Evolutionary conservation across 2,329 filamentous ascomycete species (phyloP), one percentile per base, ranked within the genome.

Genomic region (Cryphonectria carpinicola): DNA sequence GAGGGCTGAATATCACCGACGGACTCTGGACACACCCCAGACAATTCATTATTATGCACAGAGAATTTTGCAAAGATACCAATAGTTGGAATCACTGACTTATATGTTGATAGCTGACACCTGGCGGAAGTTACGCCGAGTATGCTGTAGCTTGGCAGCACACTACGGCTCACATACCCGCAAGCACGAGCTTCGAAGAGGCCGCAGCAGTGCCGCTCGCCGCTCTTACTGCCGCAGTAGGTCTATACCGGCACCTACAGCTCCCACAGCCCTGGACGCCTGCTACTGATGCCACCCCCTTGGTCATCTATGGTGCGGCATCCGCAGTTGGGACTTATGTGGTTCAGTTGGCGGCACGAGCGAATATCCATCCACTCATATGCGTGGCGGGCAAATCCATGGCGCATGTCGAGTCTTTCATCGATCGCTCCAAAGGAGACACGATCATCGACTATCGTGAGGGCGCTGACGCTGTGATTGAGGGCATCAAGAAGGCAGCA

Each of bases 331-430:
- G 89, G 10, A 79, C 85, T 6, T 91, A 87, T 74, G 85, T 84
- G 0, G 79, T 90, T 60, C 87, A 91, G 76, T 81, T 91, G 22
- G 87, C 87, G 14, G 75, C 74, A 5, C 79, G 80, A 11, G 84
- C 83, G 71, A 87, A 88, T 76, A 87, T 91, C 72, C 87, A 90
- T 77, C 89, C 89, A 0, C 79, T 91, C 60, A 88, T 92, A 73
- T 85, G 83, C 71, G 82, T 91, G 10, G 88, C 89, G 0, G 89
- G 89, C 8, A 80, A 81, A 2, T 86, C 85, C 7, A 78, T 78
- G 11, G 75, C 82, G 2, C 86, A 86, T 73, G 87, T 90, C 4
- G 81, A 86, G 76, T 77, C 75, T 0, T 78, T 89, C 43, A 83
- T 90, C 68, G 85, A 89, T 75, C 77, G 77, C 13, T 78, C 76